A percentile compares a stretch with the other conserved stretches of the same genome.
Evolutionary conservation across 2,329 filamentous ascomycete species (phyloP).

Genomic region (Trichoderma sp.): DNA sequence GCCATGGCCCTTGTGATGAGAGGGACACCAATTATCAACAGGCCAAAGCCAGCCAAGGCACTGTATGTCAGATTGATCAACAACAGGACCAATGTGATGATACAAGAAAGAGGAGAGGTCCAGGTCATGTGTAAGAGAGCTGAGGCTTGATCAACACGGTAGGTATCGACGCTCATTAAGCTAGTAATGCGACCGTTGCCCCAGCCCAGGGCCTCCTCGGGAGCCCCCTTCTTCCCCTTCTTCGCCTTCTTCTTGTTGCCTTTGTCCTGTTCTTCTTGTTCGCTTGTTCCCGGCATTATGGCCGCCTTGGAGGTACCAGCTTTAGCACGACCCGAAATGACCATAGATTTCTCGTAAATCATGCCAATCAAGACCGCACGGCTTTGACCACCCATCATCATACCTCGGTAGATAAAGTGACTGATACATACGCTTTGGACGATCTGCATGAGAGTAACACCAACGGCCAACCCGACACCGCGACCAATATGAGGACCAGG

Average conservation of each 20-base stretch:
- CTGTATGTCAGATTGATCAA: conserved; percentile 88
- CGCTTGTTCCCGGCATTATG: conserved; percentile 44
- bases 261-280: conserved; percentile 52
- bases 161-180: conserved; percentile 93
- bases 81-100: conserved; percentile 79
- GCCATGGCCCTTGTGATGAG: conserved; percentile 77
- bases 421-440: conserved; percentile 79
- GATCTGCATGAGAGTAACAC: conserved; percentile 84
- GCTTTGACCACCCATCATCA: conserved; percentile 85
- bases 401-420: conserved; percentile 90
- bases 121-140: conserved; percentile 91
- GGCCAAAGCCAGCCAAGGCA: conserved; percentile 82
- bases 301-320: conserved; percentile 66
- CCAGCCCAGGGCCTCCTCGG: conserved; percentile 73
- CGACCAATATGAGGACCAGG: conserved; percentile 70
- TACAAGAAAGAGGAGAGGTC: conserved; percentile 78
- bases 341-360: conserved; percentile 93
- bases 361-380: conserved; percentile 81
- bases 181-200: conserved; percentile 90
- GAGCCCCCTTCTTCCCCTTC: conserved; percentile 45
- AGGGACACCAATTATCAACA: conserved; percentile 79
- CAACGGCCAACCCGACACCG: conserved; percentile 82
- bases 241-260: conserved; percentile 49
- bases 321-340: conserved; percentile 82
- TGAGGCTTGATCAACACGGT: conserved; percentile 85